Evolutionary conservation across 192 early-diverging fungal species (phyloP).

Genomic region (Dissophora globulifera): DNA sequence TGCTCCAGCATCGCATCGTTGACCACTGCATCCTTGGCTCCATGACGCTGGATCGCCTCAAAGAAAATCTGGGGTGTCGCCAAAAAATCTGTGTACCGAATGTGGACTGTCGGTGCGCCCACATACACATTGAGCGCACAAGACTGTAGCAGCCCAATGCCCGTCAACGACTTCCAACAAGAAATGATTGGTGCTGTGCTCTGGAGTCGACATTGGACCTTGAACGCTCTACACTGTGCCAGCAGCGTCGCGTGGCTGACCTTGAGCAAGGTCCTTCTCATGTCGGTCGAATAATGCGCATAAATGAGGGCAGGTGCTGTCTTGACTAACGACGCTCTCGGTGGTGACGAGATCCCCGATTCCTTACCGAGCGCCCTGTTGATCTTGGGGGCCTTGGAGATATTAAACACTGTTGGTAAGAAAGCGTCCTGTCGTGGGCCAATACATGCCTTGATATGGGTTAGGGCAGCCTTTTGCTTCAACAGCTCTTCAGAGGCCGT

Average conservation of each 20-base stretch:
- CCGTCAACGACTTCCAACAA: conserved; percentile 34
- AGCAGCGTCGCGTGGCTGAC: conserved; percentile 64
- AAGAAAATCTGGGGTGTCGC: conserved; percentile 21
- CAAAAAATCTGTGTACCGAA: conserved; percentile 24
- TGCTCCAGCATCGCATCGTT: conserved; percentile 25
- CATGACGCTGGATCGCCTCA: conserved; percentile 10
- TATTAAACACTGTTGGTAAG: conserved; percentile 68
- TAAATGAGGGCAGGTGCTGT: conserved; percentile 63
- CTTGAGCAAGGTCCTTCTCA: conserved; percentile 47
- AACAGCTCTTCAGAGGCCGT: conserved; percentile 71
- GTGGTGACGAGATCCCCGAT: conserved; percentile 51
- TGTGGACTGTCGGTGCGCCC: conserved; percentile 33
- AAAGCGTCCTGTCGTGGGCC: conserved; percentile 43
- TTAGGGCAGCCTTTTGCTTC: conserved; percentile 62
- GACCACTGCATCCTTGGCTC: conserved; percentile 9
- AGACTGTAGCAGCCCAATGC: conserved; percentile 44
- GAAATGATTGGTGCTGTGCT: conserved; percentile 48
- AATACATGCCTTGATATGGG: conserved; percentile 62
- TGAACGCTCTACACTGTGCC: conserved; percentile 67
- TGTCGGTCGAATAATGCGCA: conserved; percentile 61
- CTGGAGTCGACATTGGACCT: conserved; percentile 62
- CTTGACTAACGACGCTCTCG: background rate
- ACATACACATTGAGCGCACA: conserved; percentile 42
- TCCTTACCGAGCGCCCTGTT: conserved; percentile 55
- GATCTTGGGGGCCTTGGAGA: conserved; percentile 72